These are phyloP conservation scores for Alternaria novae-zelandiae DNA, from an alignment of 2,329 filamentous ascomycete genomes.

Conservation along the genomic window DNA sequence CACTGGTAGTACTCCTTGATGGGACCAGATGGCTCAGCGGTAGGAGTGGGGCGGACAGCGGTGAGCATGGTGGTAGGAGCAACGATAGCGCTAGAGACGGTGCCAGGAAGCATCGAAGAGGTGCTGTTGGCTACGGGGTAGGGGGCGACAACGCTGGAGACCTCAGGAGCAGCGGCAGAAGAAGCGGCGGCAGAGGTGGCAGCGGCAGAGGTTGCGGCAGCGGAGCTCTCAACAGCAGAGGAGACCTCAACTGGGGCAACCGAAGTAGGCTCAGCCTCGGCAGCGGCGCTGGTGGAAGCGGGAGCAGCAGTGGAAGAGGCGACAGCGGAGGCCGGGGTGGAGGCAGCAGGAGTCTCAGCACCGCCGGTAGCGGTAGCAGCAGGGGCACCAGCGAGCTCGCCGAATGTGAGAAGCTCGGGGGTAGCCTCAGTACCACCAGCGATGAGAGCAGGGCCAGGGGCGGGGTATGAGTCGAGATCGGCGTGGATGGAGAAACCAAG, in stretches of 20 bases:
- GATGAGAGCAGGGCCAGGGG: constrained; percentile 49
- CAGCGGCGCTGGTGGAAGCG: constrained; percentile 7
- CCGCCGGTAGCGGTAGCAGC: constrained; percentile 24
- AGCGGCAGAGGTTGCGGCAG: constrained; percentile 8
- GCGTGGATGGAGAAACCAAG: constrained; percentile 54
- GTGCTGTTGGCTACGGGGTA: constrained; percentile 16
- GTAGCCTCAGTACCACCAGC: constrained; percentile 34
- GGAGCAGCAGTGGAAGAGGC: constrained; percentile 8
- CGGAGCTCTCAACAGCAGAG: background rate
- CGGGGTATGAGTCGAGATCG: constrained; percentile 45
- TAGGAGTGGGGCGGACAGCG: constrained; percentile 27
- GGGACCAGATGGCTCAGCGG: constrained; percentile 16
- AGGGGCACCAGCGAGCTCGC: constrained; percentile 28
- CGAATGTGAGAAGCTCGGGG: constrained; percentile 34
- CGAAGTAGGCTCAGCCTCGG: constrained; percentile 8
- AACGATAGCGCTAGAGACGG: background rate
- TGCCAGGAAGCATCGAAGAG: constrained; percentile 5
- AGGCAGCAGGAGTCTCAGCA: constrained; percentile 23
- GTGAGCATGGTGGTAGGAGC: constrained; percentile 32
- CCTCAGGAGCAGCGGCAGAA: constrained; percentile 5
- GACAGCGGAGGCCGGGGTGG: constrained; percentile 17
- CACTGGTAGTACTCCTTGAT: constrained; percentile 48
- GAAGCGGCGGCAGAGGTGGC: constrained; percentile 5
- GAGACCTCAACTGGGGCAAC: constrained; percentile 16
- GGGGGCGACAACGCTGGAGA: constrained; percentile 6